Conservation (phyloP, 164 flowering plant genomes). For the Nelumbo lutea region DNA sequence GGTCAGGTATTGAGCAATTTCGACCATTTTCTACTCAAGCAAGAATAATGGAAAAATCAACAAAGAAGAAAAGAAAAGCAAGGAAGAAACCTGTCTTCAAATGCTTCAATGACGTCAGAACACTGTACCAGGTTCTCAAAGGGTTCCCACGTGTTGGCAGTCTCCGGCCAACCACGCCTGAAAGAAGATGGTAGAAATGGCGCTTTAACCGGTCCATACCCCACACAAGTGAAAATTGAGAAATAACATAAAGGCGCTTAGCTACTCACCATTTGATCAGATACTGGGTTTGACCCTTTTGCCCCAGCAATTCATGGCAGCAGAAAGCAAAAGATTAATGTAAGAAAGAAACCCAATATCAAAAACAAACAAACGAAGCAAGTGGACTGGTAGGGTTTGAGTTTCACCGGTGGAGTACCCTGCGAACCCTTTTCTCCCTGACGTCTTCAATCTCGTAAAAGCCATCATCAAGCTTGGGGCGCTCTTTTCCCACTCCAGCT, state of each 20-base stretch:
- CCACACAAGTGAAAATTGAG: background rate
- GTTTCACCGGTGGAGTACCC: constrained; percentile 35
- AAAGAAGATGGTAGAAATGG: background rate
- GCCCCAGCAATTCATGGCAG: constrained; percentile 3
- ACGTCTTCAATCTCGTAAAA: constrained; percentile 86
- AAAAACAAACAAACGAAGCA: background rate
- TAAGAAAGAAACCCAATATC: background rate
- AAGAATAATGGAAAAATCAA: background rate
- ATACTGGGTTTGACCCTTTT: constrained; percentile 70
- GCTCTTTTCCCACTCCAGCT: constrained; percentile 12
- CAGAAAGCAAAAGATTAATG: background rate
- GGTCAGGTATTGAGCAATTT: too few relatives aligned
- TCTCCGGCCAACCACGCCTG: constrained; percentile 99
- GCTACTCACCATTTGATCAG: constrained; percentile 74
- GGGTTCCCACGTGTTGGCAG: constrained; percentile 98
- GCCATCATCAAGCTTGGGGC: constrained; percentile 79
- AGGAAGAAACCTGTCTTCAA: constrained; percentile 61
- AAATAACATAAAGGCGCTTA: background rate
- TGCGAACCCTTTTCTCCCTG: constrained; percentile 64
- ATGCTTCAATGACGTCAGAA: constrained; percentile 77
- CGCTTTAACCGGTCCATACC: background rate
- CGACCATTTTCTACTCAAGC: too few relatives aligned
- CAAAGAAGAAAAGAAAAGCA: background rate
- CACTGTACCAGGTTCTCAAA: constrained; percentile 66
- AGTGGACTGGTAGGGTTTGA: background rate